Evolutionary conservation across 2,329 filamentous ascomycete species (phyloP), one percentile per base, ranked within the genome.

Genomic region (Niveomyces coronatus): DNA sequence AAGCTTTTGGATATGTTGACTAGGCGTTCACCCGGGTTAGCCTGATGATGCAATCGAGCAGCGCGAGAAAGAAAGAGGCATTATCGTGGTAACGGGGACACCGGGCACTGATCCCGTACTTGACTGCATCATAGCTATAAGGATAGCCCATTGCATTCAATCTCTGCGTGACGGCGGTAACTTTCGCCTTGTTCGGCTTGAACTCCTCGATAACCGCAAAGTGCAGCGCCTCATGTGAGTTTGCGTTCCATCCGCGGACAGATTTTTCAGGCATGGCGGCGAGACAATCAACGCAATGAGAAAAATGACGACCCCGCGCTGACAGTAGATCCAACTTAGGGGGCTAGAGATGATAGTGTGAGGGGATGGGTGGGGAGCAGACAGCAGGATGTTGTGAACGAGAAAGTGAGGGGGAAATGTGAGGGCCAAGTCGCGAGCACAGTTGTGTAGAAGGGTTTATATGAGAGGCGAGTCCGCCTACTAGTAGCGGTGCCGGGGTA

Each of bases 1-100:
- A 4, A 68, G 55, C 45, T 67, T 68, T 45, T 65, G 61, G 7
- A 69, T 57, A 23, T 69, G 65, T 47, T 68, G 65, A 31, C 65
- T 68, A 34, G 37, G 31, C 13, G 8, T 9, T 7, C 9, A 22
- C 13, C 2, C 24, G 22, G 9, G 10, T 19, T 4, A 9, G 15
- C 6, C 15, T n/a, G 6, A 31, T 4, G 4, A 13, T 16, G 2
- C 9, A 16, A n/a, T n/a, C 9, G 14, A 10, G 16, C n/a, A 16
- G 17, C 11, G 16, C 8, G 9, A 31, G 20, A 35, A 34, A 5
- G 22, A 19, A 35, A 30, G 34, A 20, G n/a, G n/a, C n/a, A n/a
- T n/a, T n/a, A n/a, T n/a, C n/a, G n/a, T n/a, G n/a, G n/a, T n/a
- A 30, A 11, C 22, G 36, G 41, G 27, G 23, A 11, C 37, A 19